Conservation (phyloP, 345 rosid genomes). For the Gossypium turneri region DNA sequence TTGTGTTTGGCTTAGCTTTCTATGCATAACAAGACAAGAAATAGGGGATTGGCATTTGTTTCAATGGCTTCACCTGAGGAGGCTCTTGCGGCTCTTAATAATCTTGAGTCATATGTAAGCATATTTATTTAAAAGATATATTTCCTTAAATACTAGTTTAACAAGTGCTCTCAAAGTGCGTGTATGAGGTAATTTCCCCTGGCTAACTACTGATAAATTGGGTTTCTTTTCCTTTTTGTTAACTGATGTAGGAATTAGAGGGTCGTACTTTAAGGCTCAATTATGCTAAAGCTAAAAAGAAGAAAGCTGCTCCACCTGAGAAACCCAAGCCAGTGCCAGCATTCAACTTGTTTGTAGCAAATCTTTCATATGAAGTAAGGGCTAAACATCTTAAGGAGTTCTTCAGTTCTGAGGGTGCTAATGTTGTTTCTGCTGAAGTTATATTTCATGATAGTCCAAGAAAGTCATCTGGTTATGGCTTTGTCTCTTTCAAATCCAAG, state of each 20-base stretch:
- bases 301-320: conserved; percentile 43
- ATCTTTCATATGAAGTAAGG: conserved; percentile 64
- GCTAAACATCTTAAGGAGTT: conserved; percentile 65
- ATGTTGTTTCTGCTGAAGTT: conserved; percentile 56
- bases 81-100: conserved; percentile 51
- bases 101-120: conserved; percentile 59
- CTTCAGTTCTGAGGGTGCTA: conserved; percentile 47
- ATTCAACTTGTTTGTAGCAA: conserved; percentile 66
- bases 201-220: not conserved
- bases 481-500: conserved; percentile 75
- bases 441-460: conserved; percentile 70
- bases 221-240: not conserved
- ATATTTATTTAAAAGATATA: not conserved
- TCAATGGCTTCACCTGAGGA: conserved; percentile 76
- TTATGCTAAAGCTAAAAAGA: conserved; percentile 53
- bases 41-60: conserved; percentile 77
- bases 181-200: not conserved
- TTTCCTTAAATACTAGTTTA: not conserved
- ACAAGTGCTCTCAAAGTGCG: not conserved
- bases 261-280: conserved; percentile 58
- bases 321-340: conserved; percentile 36
- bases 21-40: conserved; percentile 61
- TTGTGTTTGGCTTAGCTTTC: conserved; percentile 53
- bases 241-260: conserved; percentile 50
- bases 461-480: conserved; percentile 73